Conservation (phyloP, 176 grass and related monocot species). For the Oryza glumipatula region DNA sequence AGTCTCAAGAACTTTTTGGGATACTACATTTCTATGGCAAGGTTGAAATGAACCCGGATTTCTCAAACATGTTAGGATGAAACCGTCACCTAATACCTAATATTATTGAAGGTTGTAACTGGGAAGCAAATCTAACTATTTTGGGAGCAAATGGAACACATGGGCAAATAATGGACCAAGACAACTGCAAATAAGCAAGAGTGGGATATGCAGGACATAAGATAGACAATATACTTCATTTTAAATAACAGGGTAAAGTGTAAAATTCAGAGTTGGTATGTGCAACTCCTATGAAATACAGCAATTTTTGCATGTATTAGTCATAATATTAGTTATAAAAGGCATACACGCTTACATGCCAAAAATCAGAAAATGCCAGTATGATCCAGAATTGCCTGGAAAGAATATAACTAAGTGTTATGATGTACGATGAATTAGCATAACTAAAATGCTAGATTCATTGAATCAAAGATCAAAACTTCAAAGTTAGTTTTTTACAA, state of each 20-base stretch:
- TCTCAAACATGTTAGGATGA: slow-evolving; percentile 21
- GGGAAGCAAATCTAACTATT: neutral
- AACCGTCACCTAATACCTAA: slow-evolving; percentile 2
- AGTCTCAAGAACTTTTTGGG: neutral
- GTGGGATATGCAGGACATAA: neutral
- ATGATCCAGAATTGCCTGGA: slow-evolving; percentile 4
- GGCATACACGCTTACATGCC: neutral
- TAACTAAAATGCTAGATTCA: neutral
- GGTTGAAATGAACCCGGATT: slow-evolving; percentile 4
- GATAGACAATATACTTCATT: neutral
- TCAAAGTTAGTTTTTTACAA: slow-evolving; percentile 24
- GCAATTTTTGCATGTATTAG: neutral
- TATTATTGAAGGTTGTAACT: slow-evolving; percentile 7
- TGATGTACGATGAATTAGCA: neutral
- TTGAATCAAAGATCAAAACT: slow-evolving; percentile 23
- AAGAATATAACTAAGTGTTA: slow-evolving; percentile 3
- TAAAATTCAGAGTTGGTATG: neutral
- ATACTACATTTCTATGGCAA: slow-evolving; percentile 8
- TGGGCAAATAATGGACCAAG: neutral
- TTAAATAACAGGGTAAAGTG: neutral
- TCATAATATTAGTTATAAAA: slow-evolving; percentile 5
- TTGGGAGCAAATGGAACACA: slow-evolving; percentile 11
- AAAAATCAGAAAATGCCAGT: slow-evolving; percentile 11
- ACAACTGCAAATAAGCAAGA: neutral
- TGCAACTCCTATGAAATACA: neutral